Evolutionary conservation across 2,329 filamentous ascomycete species (phyloP), one percentile per base, ranked within the genome.

Genomic region (Fusarium fujikuroi): DNA sequence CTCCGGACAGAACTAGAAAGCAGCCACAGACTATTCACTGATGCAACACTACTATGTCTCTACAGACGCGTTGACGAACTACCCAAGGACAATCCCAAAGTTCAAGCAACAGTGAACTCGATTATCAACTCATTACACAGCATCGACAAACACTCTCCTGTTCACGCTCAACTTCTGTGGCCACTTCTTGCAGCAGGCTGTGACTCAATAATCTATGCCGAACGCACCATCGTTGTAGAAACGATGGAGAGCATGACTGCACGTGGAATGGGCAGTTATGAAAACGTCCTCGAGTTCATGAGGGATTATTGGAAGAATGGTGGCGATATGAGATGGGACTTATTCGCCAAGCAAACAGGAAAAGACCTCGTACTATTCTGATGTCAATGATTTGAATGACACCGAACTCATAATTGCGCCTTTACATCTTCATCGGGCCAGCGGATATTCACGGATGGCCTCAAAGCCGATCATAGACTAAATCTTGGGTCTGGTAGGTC

Each of bases 231-330:
- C 3, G 23, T 69, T 7, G 42, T 19, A 15, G 62, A 69, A 9
- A 58, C 62, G 25, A 66, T 66, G 56, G 19, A 47, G 36, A 50
- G 30, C 3, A 61, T 66, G 66, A 43, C 36, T 30, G 30, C 21
- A 28, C 62, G 44, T 16, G 63, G 66, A 2, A 12, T 69, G 14
- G 66, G 62, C 1, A 67, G 40, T 10, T 69, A 60, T 2, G 49
- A 49, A 2, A 44, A 42, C 8, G 63, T 66, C 14, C 42, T 66
- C 5, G 40, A 50, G 23, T 69, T 69, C 12, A 56, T 69, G 63
- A 57, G 21, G n/a, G 28, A 66, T 43, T 69, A 69, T 14, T 69
- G 63, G 63, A 47, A 46, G n/a, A 44, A 50, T 12, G 63, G 66
- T 0, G 62, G 56, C 1, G 43, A 53, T 2, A 56, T 57, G 37